Base-by-base conservation (phyloP, 257 asterid species). In the Fraxinus excelsior region DNA sequence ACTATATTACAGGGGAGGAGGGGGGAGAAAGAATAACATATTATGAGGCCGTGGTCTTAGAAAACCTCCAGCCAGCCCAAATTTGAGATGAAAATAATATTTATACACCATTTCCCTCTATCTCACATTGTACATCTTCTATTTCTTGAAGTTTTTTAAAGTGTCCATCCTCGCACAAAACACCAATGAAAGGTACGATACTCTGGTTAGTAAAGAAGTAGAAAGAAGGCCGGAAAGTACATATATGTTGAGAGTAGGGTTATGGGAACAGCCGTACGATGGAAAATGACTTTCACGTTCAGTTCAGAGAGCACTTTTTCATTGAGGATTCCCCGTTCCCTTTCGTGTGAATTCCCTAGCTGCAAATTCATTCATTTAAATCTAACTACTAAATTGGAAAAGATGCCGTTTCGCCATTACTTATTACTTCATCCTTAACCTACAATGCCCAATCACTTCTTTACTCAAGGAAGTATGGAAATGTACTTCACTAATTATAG, bases 301-400 rank as follows among this genome's bases (percentile, higher is more conserved):
- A 6, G 75, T 23, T 72, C 66, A 72, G 75, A 72, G 21, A 40
- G 65, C 75, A 46, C 38, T 72, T 72, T 26, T 34, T 72, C 4
- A 31, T 14, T 5, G 42, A 46, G 38, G 26, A 71, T 42, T 72
- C 65, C 75, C 46, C 35, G 18, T 46, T 72, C 66, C 40, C 38
- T 72, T 72, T 72, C 16, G 11, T 46, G 66, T 46, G 66, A 32
- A 46, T 72, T 49, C 60, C 23, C 21, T 21, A 49, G 8, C 23
- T 0, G 23, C 21, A 8, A 49, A 14, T 49, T 49, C 21, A 49
- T 9, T 7, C 28, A 49, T 31, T 37, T 35, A 19, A 28, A 19
- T 76, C 65, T 40, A 40, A 16, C 46, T 11, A 40, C 16, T 40
- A 40, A 10, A 40, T 40, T 40, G 46, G 16, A 18, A 46, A 74